Evolutionary conservation across 495 filamentous ascomycete species (phyloP), one percentile per base, ranked within the genome.

Genomic region (Aspergillus saccharolyticus): DNA sequence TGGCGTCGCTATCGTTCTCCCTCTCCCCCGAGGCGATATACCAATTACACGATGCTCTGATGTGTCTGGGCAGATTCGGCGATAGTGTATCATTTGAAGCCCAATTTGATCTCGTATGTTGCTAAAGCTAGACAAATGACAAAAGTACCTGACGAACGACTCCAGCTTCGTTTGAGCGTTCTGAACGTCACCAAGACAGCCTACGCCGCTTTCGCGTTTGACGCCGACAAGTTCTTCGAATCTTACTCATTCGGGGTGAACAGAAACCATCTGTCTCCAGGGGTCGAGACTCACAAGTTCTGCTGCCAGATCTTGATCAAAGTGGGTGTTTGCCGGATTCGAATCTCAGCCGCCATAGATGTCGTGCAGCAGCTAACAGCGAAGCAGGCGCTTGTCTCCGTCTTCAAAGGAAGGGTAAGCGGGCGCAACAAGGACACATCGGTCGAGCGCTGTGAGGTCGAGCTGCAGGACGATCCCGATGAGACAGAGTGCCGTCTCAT

Each of bases 101-200:
- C 8, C 82, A 84, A 61, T 79, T 80, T 44, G 83, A 90, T 63
- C 79, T 84, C 69, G 88, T 94, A 78, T 45, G 77, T 57, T 39
- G 33, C 19, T 25, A 22, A n/a, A n/a, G n/a, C n/a, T n/a, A n/a
- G n/a, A n/a, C n/a, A n/a, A n/a, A n/a, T n/a, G n/a, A n/a, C n/a
- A n/a, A n/a, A n/a, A n/a, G n/a, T n/a, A n/a, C n/a, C n/a, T n/a
- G n/a, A n/a, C n/a, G n/a, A n/a, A n/a, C n/a, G n/a, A 25, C 20
- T 28, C 25, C 3, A 96, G 89, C 83, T 97, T 46, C 81, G 86
- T 18, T 67, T 98, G 50, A 91, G 89, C 33, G 85, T 89, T 2
- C 76, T 98, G 42, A 98, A 97, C 72, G 81, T 85, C n/a, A 90
- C 91, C 16, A 96, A 95, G 66, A 95, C 94, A 19, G 91, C 91